Evolutionary conservation across 164 flowering plant species (phyloP), one percentile per base, ranked within the genome.

Genomic region (Annona squamosa): DNA sequence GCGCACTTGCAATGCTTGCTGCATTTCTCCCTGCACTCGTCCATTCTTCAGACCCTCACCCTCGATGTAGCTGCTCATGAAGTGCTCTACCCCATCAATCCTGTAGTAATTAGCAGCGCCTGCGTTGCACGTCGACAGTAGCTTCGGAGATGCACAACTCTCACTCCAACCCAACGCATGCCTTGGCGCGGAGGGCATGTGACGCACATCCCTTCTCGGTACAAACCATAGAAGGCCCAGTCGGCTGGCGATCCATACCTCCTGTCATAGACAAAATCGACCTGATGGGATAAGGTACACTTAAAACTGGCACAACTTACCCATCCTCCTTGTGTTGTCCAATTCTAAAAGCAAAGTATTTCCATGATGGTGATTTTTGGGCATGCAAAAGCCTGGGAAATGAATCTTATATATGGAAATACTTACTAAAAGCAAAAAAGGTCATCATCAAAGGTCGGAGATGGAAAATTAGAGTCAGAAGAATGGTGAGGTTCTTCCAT

Each of bases 201-300:
- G 5, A 82, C 82, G 26, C 85, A 81, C 79, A 69, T 72, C 43
- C 71, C 64, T 12, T 70, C 64, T 12, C 63, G 72, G 63, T 85
- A 85, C 1, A 78, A 2, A 46, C 88, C 88, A 10, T 67, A 75
- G 44, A 71, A 56, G 0, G 86, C 88, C 46, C 86, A 84, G 12
- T 56, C 75, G 1, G 62, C 4, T 0, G 86, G 87, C 72, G 79
- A 67, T 4, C 5, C 63, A 46, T 86, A 85, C 68, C 75, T 79
- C 6, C 56, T 62, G 26, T 63, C 59, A 16, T 52, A 52, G 17
- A 1, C 59, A 16, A 52, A 52, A 52, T 52, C 59, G 37, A 26
- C 37, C 37, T 1, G 37, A 26, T 26, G 37, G 37, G 37, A 26
- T 26, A 26, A 26, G 37, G 37, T 26, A 26, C 37, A 26, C 37